Base-by-base conservation (phyloP, 768 basidiomycete genomes). In the Podaxis carcinomalis region DNA sequence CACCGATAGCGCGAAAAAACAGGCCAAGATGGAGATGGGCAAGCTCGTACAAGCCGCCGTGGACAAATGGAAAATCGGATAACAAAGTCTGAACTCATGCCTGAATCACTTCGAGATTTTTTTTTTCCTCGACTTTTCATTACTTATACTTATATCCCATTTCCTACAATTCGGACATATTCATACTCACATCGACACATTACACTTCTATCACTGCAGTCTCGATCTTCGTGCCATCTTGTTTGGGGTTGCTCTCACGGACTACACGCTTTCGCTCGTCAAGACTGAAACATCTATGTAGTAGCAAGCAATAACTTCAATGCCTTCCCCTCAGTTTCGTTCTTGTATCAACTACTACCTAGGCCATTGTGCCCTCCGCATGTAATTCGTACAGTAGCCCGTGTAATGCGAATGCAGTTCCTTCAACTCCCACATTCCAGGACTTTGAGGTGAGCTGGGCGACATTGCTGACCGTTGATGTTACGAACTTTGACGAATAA, bases 1-100 rank as follows among this genome's bases (percentile, higher is more conserved):
- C 62, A 84, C 89, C 0, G 84, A 88, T 59, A 89, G 87, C 66
- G 90, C 91, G 46, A 93, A 92, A 80, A 90, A 90, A 68, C 85
- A 90, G 65, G 92, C 90, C 21, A 84, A 83, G 66, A 80, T 84
- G 50, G 91, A 93, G 63, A 89, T 92, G 85, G 79, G 83, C 3
- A 76, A 84, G 61, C 75, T 93, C 35, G 83, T 92, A 39, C 83
- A 86, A 68, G 83, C 86, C 40, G 86, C 90, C 27, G 83, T 91
- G 35, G 83, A 87, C 56, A 89, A 90, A 67, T 93, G 91, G 91
- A 86, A 83, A 62, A 82, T 90, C 56, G 71, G 71, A 67, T 78
- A 67, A 62, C 16, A 25, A 35, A 9, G 39, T 44, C 21, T 23
- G 16, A 25, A 21, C 16, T 42, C 42, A n/a, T n/a, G 14, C n/a